These are phyloP conservation scores for Solanum hybrid DNA, from an alignment of 305 asterid genomes.

Conservation along the genomic window DNA sequence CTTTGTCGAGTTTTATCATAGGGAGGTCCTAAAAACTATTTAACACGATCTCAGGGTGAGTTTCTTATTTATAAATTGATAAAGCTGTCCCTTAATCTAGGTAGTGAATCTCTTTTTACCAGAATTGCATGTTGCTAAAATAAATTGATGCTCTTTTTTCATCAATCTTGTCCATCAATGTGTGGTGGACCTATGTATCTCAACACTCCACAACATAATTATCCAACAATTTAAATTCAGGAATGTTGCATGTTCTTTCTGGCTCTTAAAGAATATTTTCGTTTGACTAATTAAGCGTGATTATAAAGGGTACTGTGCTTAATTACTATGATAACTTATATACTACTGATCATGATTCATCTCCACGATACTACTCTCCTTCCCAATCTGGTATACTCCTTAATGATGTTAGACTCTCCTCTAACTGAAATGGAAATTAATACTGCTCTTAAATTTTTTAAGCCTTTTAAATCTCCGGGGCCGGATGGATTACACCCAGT, in stretches of 20 bases:
- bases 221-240: neutral
- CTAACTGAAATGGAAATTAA: neutral
- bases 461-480: neutral
- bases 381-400: neutral
- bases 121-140: neutral
- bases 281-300: neutral
- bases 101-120: neutral
- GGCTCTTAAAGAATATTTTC: neutral
- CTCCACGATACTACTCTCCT: neutral
- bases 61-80: neutral
- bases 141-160: neutral
- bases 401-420: neutral
- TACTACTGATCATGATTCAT: neutral
- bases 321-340: neutral
- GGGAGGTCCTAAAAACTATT: neutral
- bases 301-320: neutral
- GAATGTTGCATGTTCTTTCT: neutral
- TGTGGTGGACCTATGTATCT: neutral
- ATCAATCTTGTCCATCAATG: neutral
- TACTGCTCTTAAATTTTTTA: neutral
- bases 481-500: neutral
- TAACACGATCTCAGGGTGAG: neutral
- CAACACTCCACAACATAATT: neutral
- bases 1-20: neutral
- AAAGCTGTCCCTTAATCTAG: neutral